Evolutionary conservation across 306 rosid genomes (phyloP).

Genomic region (Begonia peltatifolia): DNA sequence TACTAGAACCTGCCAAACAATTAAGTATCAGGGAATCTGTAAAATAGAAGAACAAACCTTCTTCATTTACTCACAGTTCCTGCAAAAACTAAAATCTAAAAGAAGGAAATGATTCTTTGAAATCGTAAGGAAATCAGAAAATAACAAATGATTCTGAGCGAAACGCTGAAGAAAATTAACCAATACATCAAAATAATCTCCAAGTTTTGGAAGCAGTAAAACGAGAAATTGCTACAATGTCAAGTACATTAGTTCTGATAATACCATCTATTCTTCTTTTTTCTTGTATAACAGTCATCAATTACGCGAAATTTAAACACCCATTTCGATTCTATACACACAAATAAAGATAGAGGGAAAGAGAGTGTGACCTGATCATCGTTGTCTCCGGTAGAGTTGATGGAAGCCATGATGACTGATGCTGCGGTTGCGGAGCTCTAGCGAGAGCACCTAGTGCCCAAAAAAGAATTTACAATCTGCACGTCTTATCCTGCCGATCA

Average conservation of each 20-base stretch:
- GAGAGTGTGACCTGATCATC: slow-evolving; percentile 25
- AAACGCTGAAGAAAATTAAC: too few species aligned
- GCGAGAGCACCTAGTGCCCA: background rate
- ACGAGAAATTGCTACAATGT: too few species aligned
- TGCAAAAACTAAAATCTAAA: background rate
- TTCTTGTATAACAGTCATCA: too few species aligned
- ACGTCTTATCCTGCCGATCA: too few species aligned
- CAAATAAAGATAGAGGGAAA: background rate
- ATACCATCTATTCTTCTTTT: too few species aligned
- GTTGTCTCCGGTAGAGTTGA: slow-evolving; percentile 8
- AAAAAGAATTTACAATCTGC: too few species aligned
- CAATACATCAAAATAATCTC: too few species aligned
- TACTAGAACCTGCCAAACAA: slow-evolving; percentile 40
- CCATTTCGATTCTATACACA: background rate
- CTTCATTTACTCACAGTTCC: background rate
- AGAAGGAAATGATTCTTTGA: background rate
- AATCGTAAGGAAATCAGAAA: background rate
- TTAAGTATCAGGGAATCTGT: background rate
- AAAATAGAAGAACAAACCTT: background rate
- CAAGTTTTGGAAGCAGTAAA: too few species aligned
- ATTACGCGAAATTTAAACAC: too few species aligned
- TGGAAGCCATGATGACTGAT: slow-evolving; percentile 17
- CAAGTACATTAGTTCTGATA: too few species aligned
- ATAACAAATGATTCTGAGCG: too few species aligned
- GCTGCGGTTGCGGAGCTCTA: background rate